These are phyloP conservation scores for Cutaneotrichosporon cavernicola DNA, from an alignment of 1,284 basidiomycete species.

Conservation along the genomic window DNA sequence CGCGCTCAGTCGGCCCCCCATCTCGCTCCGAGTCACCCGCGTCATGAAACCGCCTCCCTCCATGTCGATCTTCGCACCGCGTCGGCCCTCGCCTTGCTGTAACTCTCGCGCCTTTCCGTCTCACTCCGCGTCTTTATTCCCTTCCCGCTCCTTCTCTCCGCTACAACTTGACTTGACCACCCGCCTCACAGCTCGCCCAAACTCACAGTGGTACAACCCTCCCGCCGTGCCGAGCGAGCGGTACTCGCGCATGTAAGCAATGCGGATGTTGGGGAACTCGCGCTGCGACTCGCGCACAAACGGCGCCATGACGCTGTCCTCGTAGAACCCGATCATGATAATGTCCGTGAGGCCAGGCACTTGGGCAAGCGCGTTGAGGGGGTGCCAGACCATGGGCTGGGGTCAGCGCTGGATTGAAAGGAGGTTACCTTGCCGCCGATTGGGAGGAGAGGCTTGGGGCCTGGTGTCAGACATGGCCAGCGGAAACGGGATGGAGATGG, in stretches of 20 bases:
- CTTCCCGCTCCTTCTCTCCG: background rate
- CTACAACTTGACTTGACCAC: background rate
- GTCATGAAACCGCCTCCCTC: too few relatives aligned
- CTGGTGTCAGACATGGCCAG: constrained; percentile 26
- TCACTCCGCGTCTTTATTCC: background rate
- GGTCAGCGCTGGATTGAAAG: background rate
- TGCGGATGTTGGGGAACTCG: constrained; percentile 56
- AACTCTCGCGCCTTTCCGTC: background rate
- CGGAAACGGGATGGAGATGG: background rate
- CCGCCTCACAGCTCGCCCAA: too few relatives aligned
- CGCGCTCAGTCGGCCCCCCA: too few relatives aligned
- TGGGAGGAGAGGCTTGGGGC: constrained; percentile 55
- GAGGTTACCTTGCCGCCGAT: constrained; percentile 54
- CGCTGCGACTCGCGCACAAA: constrained; percentile 56
- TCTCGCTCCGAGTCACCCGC: too few relatives aligned
- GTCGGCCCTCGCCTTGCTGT: too few relatives aligned
- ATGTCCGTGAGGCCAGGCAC: constrained; percentile 56
- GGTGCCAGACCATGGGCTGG: constrained; percentile 58
- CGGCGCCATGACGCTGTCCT: constrained; percentile 55
- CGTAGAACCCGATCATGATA: constrained; percentile 58
- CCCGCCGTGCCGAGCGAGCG: constrained; percentile 57
- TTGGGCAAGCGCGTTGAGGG: constrained; percentile 55
- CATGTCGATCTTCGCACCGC: background rate
- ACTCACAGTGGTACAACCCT: constrained; percentile 52
- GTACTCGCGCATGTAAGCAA: constrained; percentile 58